Conservation (phyloP, 257 asterid genomes). For the Rauvolfia tetraphylla region DNA sequence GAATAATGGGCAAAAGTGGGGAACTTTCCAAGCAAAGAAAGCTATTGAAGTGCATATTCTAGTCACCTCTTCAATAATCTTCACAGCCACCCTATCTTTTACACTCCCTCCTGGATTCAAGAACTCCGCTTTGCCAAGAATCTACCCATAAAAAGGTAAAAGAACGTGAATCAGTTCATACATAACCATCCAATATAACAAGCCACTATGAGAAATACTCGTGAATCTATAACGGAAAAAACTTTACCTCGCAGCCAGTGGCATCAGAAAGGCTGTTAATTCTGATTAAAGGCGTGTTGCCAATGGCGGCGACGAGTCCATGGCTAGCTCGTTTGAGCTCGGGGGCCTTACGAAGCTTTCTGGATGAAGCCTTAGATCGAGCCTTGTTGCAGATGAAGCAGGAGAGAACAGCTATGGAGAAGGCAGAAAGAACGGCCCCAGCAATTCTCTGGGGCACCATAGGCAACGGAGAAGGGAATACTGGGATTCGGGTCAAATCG, state of each 20-base stretch:
- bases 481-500: background rate
- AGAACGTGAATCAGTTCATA: background rate
- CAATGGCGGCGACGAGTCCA: slow-evolving; percentile 86
- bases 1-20: background rate
- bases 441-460: slow-evolving; percentile 52
- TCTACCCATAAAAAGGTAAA: slow-evolving; percentile 34
- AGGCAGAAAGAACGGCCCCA: slow-evolving; percentile 48
- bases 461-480: background rate
- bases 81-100: slow-evolving; percentile 88
- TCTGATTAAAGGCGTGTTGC: slow-evolving; percentile 86
- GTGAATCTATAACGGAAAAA: background rate
- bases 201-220: background rate
- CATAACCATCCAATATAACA: background rate
- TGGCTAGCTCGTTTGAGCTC: slow-evolving; percentile 34
- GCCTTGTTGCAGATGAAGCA: slow-evolving; percentile 34
- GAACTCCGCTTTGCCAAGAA: slow-evolving; percentile 93
- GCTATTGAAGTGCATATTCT: background rate
- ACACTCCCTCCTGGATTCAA: slow-evolving; percentile 98
- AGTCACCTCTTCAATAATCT: slow-evolving; percentile 82
- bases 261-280: slow-evolving; percentile 89
- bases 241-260: slow-evolving; percentile 79
- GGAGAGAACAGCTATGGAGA: slow-evolving; percentile 56
- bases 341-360: slow-evolving; percentile 17
- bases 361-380: slow-evolving; percentile 31
- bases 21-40: slow-evolving; percentile 6